These are phyloP conservation scores for Aspergillus sp. DNA, from an alignment of 2,329 filamentous ascomycete species.

Conservation along the genomic window DNA sequence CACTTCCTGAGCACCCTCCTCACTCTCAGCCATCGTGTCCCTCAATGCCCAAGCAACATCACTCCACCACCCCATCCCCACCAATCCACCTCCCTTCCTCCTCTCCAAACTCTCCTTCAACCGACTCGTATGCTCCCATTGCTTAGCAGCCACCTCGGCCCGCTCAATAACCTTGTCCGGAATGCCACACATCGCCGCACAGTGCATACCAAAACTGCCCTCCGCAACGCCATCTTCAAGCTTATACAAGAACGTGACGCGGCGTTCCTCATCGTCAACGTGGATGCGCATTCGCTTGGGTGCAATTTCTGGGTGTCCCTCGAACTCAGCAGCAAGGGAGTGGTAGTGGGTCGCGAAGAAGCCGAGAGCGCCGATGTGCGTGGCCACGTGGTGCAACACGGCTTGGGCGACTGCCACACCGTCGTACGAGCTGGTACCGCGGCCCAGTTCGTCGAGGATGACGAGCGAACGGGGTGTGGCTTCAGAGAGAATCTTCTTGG, in stretches of 20 bases:
- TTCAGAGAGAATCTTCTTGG: conserved; percentile 95
- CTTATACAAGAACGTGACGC: conserved; percentile 96
- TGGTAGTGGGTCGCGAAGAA: conserved; percentile 99
- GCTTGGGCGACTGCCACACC: conserved; percentile 95
- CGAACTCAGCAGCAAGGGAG: conserved; percentile 87
- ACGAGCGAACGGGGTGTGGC: conserved; percentile 92
- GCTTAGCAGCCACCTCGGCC: conserved; percentile 82
- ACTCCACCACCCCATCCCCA: conserved; percentile 83
- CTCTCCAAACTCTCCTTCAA: conserved; percentile 85
- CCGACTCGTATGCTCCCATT: conserved; percentile 93
- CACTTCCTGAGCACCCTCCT: conserved; percentile 34
- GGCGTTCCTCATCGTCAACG: conserved; percentile 78
- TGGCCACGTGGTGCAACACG: conserved; percentile 92
- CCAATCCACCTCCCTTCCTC: conserved; percentile 74
- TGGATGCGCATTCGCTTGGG: conserved; percentile 92
- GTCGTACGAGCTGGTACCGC: conserved; percentile 93
- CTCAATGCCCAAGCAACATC: conserved; percentile 79
- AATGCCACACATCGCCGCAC: conserved; percentile 97
- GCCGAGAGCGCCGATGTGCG: conserved; percentile 87
- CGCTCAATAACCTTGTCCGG: conserved; percentile 76
- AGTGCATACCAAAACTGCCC: conserved; percentile 98
- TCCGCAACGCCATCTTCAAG: conserved; percentile 92
- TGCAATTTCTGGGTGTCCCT: conserved; percentile 81
- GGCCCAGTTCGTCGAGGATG: conserved; percentile 93
- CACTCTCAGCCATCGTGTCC: conserved; percentile 45